phyloP scores from a whole-genome alignment of 2,329 filamentous ascomycete species.

The Aspergillus clavatus region DNA sequence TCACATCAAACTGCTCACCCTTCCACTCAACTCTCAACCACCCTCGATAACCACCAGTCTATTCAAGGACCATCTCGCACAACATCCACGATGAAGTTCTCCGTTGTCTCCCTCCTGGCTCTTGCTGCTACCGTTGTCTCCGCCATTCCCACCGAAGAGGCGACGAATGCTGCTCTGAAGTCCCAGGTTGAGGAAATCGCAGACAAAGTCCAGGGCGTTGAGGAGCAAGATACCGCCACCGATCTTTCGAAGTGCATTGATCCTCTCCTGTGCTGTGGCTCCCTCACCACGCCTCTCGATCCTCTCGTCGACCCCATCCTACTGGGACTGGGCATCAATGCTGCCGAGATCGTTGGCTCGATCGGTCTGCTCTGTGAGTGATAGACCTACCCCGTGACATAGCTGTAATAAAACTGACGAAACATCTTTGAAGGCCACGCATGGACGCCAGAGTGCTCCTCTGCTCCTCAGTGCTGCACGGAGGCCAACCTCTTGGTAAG shows the following conservation, averaged over 20 bases:
- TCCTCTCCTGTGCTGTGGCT: conserved; percentile 25
- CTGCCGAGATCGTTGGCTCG: conserved; percentile 22
- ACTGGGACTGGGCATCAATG: conserved; percentile 18
- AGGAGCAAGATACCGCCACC: conserved; percentile 8
- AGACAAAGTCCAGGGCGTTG: conserved; percentile 7
- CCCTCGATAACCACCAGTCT: conserved; percentile 1
- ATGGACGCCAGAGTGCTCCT: conserved; percentile 18
- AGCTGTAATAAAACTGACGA: conserved; percentile 2
- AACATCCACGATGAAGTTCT: conserved; percentile 21
- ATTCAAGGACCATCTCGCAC: conserved; percentile 9
- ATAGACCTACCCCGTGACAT: neutral
- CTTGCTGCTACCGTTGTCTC: conserved; percentile 26
- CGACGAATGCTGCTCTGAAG: conserved; percentile 9
- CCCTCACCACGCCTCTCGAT: conserved; percentile 27
- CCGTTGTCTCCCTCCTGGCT: conserved; percentile 26
- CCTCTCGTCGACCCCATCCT: conserved; percentile 24
- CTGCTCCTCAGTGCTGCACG: conserved; percentile 27
- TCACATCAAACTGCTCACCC: neutral
- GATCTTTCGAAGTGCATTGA: conserved; percentile 16
- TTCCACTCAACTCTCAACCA: neutral
- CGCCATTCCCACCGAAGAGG: conserved; percentile 17
- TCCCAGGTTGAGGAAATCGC: conserved; percentile 12
- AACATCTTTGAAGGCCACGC: conserved; percentile 17
- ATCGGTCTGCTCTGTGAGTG: conserved; percentile 26
- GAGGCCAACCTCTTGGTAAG: conserved; percentile 28